Evolutionary conservation across 768 basidiomycete species (phyloP).

Genomic region (Trametes elegans): DNA sequence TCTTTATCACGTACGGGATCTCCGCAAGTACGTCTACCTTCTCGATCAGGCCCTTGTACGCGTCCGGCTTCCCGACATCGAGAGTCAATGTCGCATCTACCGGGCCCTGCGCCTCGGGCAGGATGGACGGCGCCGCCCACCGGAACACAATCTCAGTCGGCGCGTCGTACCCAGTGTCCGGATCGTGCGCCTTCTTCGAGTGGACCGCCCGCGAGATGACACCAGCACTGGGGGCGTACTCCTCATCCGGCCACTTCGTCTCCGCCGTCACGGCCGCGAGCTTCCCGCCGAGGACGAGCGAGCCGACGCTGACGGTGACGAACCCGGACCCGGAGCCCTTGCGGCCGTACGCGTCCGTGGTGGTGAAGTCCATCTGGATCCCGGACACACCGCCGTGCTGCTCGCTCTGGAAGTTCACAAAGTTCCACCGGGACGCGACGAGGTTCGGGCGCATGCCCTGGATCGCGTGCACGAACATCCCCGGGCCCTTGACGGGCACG

Average conservation of each 20-base stretch:
- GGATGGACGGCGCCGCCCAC: conserved; percentile 74
- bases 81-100: conserved; percentile 55
- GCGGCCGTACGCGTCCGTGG: conserved; percentile 73
- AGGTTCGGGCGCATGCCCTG: conserved; percentile 98
- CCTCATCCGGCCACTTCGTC: conserved; percentile 71
- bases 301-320: conserved; percentile 83
- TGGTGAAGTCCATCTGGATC: conserved; percentile 95
- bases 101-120: conserved; percentile 48
- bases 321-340: conserved; percentile 79
- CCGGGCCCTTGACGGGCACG: conserved; percentile 53
- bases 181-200: conserved; percentile 56
- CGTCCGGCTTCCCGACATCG: conserved; percentile 54
- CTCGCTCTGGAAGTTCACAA: conserved; percentile 83
- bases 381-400: conserved; percentile 76
- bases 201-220: conserved; percentile 70
- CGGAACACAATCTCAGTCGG: conserved; percentile 69
- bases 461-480: conserved; percentile 94
- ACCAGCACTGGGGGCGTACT: conserved; percentile 39
- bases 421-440: conserved; percentile 94
- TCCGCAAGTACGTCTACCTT: conserved; percentile 96
- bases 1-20: conserved; percentile 89
- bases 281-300: conserved; percentile 77
- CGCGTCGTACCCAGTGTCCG: conserved; percentile 77
- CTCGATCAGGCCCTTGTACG: conserved; percentile 78
- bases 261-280: conserved; percentile 76